These are phyloP conservation scores for Gamsiella multidivaricata DNA, from an alignment of 192 early-diverging fungal species.

Conservation along the genomic window DNA sequence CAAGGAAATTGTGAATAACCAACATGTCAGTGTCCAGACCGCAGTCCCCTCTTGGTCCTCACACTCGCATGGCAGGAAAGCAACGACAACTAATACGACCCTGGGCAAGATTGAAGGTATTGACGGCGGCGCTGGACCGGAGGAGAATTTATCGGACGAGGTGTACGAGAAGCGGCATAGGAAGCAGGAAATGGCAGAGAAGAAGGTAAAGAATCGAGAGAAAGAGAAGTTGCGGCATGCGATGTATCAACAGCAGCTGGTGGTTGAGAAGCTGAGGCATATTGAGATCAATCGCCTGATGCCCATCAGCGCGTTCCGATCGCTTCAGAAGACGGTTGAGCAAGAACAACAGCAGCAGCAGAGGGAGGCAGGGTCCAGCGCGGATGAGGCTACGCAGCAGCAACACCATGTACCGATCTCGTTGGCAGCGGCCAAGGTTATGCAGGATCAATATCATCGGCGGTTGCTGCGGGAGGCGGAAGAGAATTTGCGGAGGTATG, in stretches of 20 bases:
- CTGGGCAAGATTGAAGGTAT: slow-evolving; percentile 27
- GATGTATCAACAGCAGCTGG: slow-evolving; percentile 64
- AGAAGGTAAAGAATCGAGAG: slow-evolving; percentile 67
- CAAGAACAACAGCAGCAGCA: slow-evolving; percentile 23
- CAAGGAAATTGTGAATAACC: slow-evolving; percentile 31
- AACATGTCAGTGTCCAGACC: slow-evolving; percentile 39
- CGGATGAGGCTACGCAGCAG: slow-evolving; percentile 12
- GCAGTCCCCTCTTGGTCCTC: slow-evolving; percentile 24
- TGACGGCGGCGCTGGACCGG: background rate
- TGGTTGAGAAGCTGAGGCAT: slow-evolving; percentile 60
- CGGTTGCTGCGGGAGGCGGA: slow-evolving; percentile 61
- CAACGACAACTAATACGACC: slow-evolving; percentile 30
- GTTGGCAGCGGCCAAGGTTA: slow-evolving; percentile 24
- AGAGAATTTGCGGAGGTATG: slow-evolving; percentile 56
- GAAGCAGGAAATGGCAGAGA: slow-evolving; percentile 66
- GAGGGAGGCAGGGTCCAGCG: background rate
- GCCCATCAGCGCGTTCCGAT: slow-evolving; percentile 54
- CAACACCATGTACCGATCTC: slow-evolving; percentile 23
- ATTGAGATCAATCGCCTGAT: slow-evolving; percentile 61
- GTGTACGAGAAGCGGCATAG: slow-evolving; percentile 62
- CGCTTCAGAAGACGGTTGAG: slow-evolving; percentile 37
- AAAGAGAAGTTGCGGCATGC: slow-evolving; percentile 63
- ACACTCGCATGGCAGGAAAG: slow-evolving; percentile 18
- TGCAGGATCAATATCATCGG: slow-evolving; percentile 52
- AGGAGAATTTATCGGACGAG: slow-evolving; percentile 51